Evolutionary conservation across 1,284 basidiomycete genomes (phyloP), one percentile per base, ranked within the genome.

Genomic region (Tausonia pullulans): DNA sequence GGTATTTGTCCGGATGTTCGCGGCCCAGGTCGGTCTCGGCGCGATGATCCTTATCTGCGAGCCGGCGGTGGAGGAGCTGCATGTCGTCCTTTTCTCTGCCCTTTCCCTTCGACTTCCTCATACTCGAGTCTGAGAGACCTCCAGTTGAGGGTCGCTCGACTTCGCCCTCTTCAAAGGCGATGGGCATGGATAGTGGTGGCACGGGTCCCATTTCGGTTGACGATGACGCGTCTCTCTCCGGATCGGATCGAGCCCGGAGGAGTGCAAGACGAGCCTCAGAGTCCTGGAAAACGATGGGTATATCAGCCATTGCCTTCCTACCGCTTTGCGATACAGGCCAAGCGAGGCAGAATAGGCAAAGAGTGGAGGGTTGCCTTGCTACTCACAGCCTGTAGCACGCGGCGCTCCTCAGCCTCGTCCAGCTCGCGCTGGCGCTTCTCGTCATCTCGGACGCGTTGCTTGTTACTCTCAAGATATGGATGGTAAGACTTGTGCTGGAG

Each of bases 401-500:
- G 63, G 56, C 73, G 71, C 68, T 77, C 73, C 9, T 68, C 69
- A 6, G 63, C 68, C 41, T 73, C 67, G 52, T 74, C 72, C 66
- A 74, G 74, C 16, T 69, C 72, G 16, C 63, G 65, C 14, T 76
- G 76, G 65, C 71, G 70, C 10, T 72, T 74, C 69, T 78, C 77
- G 67, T 78, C 77, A 60, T 77, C 73, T 16, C 76, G 69, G 13
- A 78, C 77, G 50, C 74, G 70, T 67, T 64, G 54, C 69, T 78
- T 78, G 71, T 78, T 78, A 69, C 73, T 74, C 68, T 77, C 76
- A 13, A 74, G 70, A 63, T 78, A 78, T 0, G 76, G 76, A 58
- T 78, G 77, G 64, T 78, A 78, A 5, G 76, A 77, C 64, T 78
- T 78, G 68, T 78, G 77, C 72, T 72, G 71, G 4, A 77, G 68